A percentile compares a stretch with the other conserved stretches of the same genome.
Evolutionary conservation across 768 basidiomycete species (phyloP).

Genomic region (Phanerodontia chrysosporium): DNA sequence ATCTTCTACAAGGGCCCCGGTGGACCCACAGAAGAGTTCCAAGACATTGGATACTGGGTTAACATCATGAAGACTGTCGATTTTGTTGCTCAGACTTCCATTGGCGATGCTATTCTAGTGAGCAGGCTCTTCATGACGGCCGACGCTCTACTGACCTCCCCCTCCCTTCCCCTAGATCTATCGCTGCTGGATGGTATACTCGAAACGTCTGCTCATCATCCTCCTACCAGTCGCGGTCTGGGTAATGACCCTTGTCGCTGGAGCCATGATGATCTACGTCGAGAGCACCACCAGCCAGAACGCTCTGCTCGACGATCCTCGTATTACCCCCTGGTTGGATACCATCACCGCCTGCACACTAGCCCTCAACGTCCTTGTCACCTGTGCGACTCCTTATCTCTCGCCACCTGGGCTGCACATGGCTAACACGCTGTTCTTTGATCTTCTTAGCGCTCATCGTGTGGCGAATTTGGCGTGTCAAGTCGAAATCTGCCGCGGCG

Average conservation of each 20-base stretch:
- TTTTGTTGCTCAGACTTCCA: constrained; percentile 39
- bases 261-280: constrained; percentile 4
- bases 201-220: background rate
- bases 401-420: background rate
- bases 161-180: background rate
- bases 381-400: background rate
- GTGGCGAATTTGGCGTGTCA: constrained; percentile 9
- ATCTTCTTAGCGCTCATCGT: constrained; percentile 9
- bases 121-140: no score
- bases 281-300: constrained; percentile 1
- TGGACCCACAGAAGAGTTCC: constrained; percentile 30
- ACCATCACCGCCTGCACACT: constrained; percentile 7
- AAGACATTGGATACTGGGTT: constrained; percentile 34
- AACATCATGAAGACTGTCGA: constrained; percentile 39
- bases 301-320: constrained; percentile 1
- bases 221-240: constrained; percentile 1
- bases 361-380: constrained; percentile 9
- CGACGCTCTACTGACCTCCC: no score
- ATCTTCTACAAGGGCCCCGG: constrained; percentile 27
- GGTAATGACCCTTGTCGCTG: constrained; percentile 2
- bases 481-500: background rate
- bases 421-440: background rate
- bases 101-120: constrained; percentile 42
- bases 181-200: constrained; percentile 11
- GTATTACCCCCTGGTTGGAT: constrained; percentile 8